Conservation (phyloP, 169 alveolate genomes). For the Fabrea salina region DNA sequence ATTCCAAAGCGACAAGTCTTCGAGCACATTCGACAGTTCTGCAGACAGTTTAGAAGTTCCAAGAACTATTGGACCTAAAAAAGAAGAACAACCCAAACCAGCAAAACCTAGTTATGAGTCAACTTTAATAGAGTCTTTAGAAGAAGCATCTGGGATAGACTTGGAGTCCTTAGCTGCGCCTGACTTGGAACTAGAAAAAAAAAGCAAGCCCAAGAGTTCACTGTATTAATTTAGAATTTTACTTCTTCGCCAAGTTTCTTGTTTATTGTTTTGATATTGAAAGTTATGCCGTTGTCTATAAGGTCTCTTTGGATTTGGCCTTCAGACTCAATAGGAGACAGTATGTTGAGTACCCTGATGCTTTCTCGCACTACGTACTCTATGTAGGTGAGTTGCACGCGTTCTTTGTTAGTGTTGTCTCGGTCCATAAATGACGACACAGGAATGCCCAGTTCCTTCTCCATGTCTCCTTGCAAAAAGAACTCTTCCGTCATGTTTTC, state of each 20-base stretch:
- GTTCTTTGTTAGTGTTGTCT: conserved; percentile 66
- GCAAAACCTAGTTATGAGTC: neutral
- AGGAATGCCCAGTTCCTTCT: conserved; percentile 73
- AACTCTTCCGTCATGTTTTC: conserved; percentile 76
- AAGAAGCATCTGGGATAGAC: neutral
- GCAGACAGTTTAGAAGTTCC: neutral
- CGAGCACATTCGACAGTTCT: too few species aligned
- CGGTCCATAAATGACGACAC: conserved; percentile 79
- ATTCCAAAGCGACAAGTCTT: too few species aligned
- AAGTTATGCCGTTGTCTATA: neutral
- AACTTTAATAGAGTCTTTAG: neutral
- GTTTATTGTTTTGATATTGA: conserved; percentile 21
- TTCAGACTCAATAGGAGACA: neutral
- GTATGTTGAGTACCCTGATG: neutral
- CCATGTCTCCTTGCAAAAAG: conserved; percentile 79
- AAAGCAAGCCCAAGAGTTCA: neutral
- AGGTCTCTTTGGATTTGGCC: conserved; percentile 10
- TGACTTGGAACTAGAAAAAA: neutral
- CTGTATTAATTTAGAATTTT: neutral
- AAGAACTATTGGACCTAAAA: neutral
- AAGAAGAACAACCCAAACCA: neutral
- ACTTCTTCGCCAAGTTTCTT: conserved; percentile 23
- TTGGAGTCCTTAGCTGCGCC: neutral
- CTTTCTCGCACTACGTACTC: conserved; percentile 22
- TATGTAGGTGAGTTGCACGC: conserved; percentile 36